Base-by-base conservation (phyloP, 2,329 filamentous ascomycete species). In the Hyphodiscus sp. region DNA sequence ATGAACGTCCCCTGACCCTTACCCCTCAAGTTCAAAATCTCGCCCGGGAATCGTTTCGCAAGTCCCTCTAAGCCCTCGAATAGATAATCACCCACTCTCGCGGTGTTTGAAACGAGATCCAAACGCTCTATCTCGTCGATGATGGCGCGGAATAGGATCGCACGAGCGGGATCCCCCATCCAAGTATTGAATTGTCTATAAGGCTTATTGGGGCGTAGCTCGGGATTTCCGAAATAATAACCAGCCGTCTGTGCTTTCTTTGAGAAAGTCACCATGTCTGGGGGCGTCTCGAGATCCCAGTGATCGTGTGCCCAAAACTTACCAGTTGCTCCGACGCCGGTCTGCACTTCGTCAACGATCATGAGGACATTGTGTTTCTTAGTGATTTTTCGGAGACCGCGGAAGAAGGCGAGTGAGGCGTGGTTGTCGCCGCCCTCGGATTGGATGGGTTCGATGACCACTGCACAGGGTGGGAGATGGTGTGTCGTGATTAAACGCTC, bases 221-320 rank as follows among this genome's bases (percentile, higher is more conserved):
- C 81, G n/a, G 80, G 76, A 75, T 91, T 85, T 44, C 85, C 85
- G 67, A 82, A 92, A 75, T 88, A 92, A 76, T 90, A 92, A 2
- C 88, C 88, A 13, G 88, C 88, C 16, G 88, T 87, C 73, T 92
- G 88, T 1, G 88, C 88, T 74, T 92, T 92, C 78, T 92, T 92
- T 61, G 81, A 86, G 75, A 92, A 92, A 26, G 88, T 91, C n/a
- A 92, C 88, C 73, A 92, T 91, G 68, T 92, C 88, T 1, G 88
- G 88, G 20, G 87, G 85, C 11, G 81, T 74, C 42, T 74, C 64
- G 44, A 91, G 76, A 66, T 85, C 79, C 88, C 88, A 92, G 79
- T 91, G 87, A 62, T 91, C 87, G 70, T 92, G 88, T 15, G 86
- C 88, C 88, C 88, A 92, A 79, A 91, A 91, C 66, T 87, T 89